Percentiles rank a stretch among this genome's conserved stretches.
phyloP scores from a whole-genome alignment of 2,329 filamentous ascomycete genomes.

The Fusarium sp. region DNA sequence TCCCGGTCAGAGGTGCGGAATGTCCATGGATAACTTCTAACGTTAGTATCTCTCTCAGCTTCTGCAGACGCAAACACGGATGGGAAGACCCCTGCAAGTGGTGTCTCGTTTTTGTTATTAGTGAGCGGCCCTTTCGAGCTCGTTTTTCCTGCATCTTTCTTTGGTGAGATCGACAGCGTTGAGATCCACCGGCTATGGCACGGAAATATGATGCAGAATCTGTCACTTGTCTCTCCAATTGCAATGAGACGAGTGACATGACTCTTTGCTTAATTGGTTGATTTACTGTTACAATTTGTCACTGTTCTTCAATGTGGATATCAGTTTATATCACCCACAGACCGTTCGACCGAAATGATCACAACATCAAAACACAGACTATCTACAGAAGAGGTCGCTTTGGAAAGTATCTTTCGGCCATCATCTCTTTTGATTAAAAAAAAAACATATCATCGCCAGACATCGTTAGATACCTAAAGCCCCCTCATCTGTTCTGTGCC shows the following conservation, averaged over 20 bases:
- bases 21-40: constrained; percentile 3
- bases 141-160: neutral
- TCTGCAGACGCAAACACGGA: neutral
- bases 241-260: constrained; percentile 28
- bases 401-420: neutral
- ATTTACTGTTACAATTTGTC: neutral
- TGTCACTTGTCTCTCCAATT: constrained; percentile 23
- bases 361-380: neutral
- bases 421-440: neutral
- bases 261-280: constrained; percentile 21
- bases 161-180: constrained; percentile 8
- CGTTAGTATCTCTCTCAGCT: neutral
- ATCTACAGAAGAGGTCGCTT: neutral
- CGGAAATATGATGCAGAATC: constrained; percentile 37
- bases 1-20: constrained; percentile 6
- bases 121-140: neutral
- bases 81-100: neutral
- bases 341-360: neutral
- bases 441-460: constrained; percentile 1
- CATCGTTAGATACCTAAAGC: constrained; percentile 1
- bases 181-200: constrained; percentile 40
- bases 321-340: neutral
- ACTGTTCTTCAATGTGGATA: constrained; percentile 14
- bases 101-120: neutral
- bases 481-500: constrained; percentile 27